phyloP scores from a whole-genome alignment of 768 basidiomycete species.

The Leccinellum albellum region DNA sequence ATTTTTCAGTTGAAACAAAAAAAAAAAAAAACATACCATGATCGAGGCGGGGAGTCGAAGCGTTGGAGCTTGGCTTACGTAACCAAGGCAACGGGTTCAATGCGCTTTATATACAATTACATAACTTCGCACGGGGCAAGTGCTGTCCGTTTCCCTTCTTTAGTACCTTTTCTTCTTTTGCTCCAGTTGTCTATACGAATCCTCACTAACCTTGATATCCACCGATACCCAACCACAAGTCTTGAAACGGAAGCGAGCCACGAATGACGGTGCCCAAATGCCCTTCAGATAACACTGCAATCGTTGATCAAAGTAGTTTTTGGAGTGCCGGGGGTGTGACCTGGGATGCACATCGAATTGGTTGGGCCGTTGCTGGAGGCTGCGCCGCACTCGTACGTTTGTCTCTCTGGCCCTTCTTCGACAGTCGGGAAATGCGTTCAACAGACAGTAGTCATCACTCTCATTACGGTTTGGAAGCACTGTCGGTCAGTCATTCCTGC shows the following conservation, averaged over 20 bases:
- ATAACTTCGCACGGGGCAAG: neutral
- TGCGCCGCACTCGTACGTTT: slow-evolving; percentile 52
- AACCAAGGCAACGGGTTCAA: neutral
- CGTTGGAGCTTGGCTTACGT: neutral
- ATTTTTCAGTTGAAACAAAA: no score
- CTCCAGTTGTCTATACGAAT: neutral
- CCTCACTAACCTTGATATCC: neutral
- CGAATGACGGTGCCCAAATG: slow-evolving; percentile 35
- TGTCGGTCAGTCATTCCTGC: slow-evolving; percentile 48
- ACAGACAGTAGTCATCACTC: slow-evolving; percentile 61
- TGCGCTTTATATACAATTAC: neutral
- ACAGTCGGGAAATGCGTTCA: neutral
- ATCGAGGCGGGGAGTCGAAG: neutral
- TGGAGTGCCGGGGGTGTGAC: slow-evolving; percentile 52
- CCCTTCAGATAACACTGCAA: slow-evolving; percentile 47
- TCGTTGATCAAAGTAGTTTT: slow-evolving; percentile 58
- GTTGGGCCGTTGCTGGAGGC: slow-evolving; percentile 69
- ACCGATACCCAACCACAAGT: neutral
- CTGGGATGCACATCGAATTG: slow-evolving; percentile 64
- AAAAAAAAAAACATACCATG: no score
- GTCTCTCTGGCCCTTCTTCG: neutral
- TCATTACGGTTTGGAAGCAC: slow-evolving; percentile 53
- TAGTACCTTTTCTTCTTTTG: no score
- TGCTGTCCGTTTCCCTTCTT: neutral
- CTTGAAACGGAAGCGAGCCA: neutral